Evolutionary conservation across 1,139 yeast species (phyloP).

Genomic region (Meyerozyma sp.): DNA sequence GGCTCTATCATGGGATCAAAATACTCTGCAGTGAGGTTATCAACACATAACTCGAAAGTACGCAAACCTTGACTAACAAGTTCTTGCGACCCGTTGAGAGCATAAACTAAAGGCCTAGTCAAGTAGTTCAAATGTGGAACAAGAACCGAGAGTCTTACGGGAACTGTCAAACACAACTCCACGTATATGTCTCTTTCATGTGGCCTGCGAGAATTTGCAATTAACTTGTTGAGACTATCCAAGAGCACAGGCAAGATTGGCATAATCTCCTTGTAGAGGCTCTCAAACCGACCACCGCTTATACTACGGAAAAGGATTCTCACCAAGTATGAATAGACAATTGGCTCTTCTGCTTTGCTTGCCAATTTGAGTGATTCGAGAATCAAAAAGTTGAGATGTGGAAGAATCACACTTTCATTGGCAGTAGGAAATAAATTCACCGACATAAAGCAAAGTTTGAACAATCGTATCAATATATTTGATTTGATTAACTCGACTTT

Average conservation of each 20-base stretch:
- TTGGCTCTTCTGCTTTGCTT: constrained; percentile 87
- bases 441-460: constrained; percentile 92
- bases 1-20: constrained; percentile 97
- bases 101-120: constrained; percentile 87
- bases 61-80: constrained; percentile 90
- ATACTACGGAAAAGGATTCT: constrained; percentile 89
- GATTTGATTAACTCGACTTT: constrained; percentile 74
- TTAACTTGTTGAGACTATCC: constrained; percentile 79
- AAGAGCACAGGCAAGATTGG: constrained; percentile 84
- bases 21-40: constrained; percentile 90
- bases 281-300: constrained; percentile 94
- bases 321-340: constrained; percentile 81
- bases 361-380: constrained; percentile 75
- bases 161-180: constrained; percentile 90
- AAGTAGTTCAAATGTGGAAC: constrained; percentile 88
- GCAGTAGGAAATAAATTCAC: constrained; percentile 85
- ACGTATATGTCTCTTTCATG: constrained; percentile 92
- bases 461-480: constrained; percentile 75
- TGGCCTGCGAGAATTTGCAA: constrained; percentile 77
- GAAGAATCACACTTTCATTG: constrained; percentile 82
- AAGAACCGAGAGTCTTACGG: constrained; percentile 85
- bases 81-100: constrained; percentile 87
- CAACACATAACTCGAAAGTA: constrained; percentile 94
- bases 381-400: constrained; percentile 80
- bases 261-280: constrained; percentile 83